phyloP scores from a whole-genome alignment of 805 yeast genomes.

The Candida hispaniensis region DNA sequence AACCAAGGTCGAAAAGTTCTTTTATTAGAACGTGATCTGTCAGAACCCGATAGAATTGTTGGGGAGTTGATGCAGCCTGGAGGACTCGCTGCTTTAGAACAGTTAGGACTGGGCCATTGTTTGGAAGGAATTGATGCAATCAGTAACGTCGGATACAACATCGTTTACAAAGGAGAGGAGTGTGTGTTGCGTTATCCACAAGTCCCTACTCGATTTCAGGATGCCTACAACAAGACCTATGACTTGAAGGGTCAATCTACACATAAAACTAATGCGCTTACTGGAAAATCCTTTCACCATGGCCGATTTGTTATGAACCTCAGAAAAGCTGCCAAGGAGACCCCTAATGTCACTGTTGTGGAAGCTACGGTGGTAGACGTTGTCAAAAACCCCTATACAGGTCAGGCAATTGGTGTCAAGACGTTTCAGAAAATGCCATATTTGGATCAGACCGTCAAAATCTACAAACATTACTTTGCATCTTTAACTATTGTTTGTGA shows the following conservation, averaged over 20 bases:
- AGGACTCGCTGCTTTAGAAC: slow-evolving; percentile 75
- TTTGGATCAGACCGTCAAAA: slow-evolving; percentile 29
- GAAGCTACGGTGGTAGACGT: slow-evolving; percentile 77
- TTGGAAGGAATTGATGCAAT: slow-evolving; percentile 68
- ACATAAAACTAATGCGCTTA: slow-evolving; percentile 21
- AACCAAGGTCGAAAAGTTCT: slow-evolving; percentile 79
- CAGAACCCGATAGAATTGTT: slow-evolving; percentile 88
- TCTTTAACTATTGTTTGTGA: slow-evolving; percentile 73
- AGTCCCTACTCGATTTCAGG: slow-evolving; percentile 16
- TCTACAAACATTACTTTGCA: slow-evolving; percentile 38
- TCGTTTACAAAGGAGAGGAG: slow-evolving; percentile 49
- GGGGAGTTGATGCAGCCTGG: slow-evolving; percentile 97
- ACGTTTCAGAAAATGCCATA: slow-evolving; percentile 4
- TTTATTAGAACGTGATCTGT: slow-evolving; percentile 77
- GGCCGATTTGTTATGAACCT: slow-evolving; percentile 77
- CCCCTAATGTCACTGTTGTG: slow-evolving; percentile 62
- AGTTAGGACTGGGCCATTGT: slow-evolving; percentile 73
- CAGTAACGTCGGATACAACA: slow-evolving; percentile 68
- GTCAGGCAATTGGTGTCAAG: slow-evolving; percentile 64
- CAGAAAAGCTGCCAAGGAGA: slow-evolving; percentile 54
- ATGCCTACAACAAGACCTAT: slow-evolving; percentile 11
- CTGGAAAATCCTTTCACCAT: slow-evolving; percentile 85
- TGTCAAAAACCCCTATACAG: slow-evolving; percentile 41
- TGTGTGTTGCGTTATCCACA: slow-evolving; percentile 60
- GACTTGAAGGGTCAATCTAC: slow-evolving; percentile 25